These are phyloP conservation scores for Pichia sporocuriosa DNA, from an alignment of 805 yeast species.

Conservation along the genomic window DNA sequence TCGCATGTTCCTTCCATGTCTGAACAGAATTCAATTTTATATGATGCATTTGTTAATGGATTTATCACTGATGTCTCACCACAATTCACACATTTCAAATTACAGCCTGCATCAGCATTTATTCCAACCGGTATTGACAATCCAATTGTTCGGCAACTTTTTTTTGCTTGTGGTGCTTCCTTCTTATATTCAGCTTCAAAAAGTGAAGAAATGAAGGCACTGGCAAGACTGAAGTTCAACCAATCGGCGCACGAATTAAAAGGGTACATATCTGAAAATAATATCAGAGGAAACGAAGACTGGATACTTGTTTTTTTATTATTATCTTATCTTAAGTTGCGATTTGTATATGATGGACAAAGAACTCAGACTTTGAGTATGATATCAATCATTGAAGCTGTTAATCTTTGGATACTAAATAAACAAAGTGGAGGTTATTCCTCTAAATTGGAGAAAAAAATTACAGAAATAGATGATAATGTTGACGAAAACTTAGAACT, in stretches of 20 bases:
- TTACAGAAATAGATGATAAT: background rate
- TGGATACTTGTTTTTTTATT: constrained; percentile 38
- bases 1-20: background rate
- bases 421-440: constrained; percentile 5
- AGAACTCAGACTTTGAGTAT: constrained; percentile 29
- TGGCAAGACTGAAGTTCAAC: constrained; percentile 21
- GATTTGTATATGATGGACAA: constrained; percentile 26
- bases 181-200: constrained; percentile 26
- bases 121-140: constrained; percentile 31
- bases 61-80: constrained; percentile 38
- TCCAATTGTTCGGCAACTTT: constrained; percentile 28
- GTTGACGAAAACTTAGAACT: too few species aligned
- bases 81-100: constrained; percentile 33
- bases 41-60: constrained; percentile 34
- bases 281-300: constrained; percentile 28
- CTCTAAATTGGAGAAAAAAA: background rate
- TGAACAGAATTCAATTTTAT: constrained; percentile 12
- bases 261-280: constrained; percentile 18
- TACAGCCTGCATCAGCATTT: constrained; percentile 36
- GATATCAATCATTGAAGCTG: constrained; percentile 31
- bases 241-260: constrained; percentile 16
- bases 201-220: constrained; percentile 17
- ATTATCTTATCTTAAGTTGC: constrained; percentile 34
- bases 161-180: constrained; percentile 37
- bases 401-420: constrained; percentile 24